Base-by-base conservation (phyloP, 805 yeast species). In the Candida suzukii region DNA sequence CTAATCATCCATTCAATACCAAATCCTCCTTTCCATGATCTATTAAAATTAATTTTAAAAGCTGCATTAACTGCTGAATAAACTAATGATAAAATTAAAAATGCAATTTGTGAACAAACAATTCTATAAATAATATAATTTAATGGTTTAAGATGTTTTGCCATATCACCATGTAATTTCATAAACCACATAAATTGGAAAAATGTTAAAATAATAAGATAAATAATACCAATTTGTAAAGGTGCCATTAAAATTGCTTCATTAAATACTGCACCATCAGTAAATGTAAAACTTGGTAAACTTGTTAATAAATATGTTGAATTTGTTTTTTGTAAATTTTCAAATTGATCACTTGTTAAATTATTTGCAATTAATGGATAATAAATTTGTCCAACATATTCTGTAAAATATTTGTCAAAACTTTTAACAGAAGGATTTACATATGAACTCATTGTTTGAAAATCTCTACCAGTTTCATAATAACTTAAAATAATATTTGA, bases 141-240 rank as follows among this genome's bases (percentile, higher is more conserved):
- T 11, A 22, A 45, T 3, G 70, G 62, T 37, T 70, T 70, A 22
- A 54, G 19, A 28, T 76, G 54, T 25, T 68, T 61, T 0, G 78
- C 73, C 35, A 80, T 67, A 9, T 61, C 56, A 40, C 61, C 64
- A 54, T 84, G 83, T 16, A 80, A 50, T 19, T 72, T 73, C 12
- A 61, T 61, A 53, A 79, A 80, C 65, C 83, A 73, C 58, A 68
- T 73, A 50, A 82, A 71, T 49, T 79, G 81, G 71, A 86, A 82
- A 56, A 86, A 83, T 3, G 91, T 77, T 42, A 83, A 57, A 55
- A 85, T 78, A 51, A 85, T 71, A 55, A 83, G 66, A 55, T 78
- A 84, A 57, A 85, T 80, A 47, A 83, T 68, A 39, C 93, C 93
- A 45, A 84, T 80, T 57, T 83, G 91, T 4, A 78, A 58, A 5